A percentile compares a stretch with the other conserved stretches of the same genome.
These are phyloP conservation scores for Kalanchoe fedtschenkoi DNA, from an alignment of 164 flowering plant genomes.

Conservation along the genomic window DNA sequence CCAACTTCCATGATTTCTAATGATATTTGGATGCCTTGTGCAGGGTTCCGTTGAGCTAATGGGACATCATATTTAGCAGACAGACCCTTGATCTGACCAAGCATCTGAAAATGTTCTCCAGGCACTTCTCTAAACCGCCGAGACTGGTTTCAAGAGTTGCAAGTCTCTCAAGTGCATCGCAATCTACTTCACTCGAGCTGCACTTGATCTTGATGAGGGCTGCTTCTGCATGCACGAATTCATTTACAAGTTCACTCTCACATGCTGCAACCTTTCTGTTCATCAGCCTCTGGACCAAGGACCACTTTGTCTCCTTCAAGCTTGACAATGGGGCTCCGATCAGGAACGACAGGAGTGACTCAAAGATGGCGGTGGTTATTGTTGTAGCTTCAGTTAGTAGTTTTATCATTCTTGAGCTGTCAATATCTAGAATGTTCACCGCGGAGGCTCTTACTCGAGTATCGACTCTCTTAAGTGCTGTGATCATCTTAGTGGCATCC, in stretches of 20 bases:
- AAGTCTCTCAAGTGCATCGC: neutral
- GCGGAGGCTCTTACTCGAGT: neutral
- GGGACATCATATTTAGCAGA: neutral
- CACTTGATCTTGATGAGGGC: neutral
- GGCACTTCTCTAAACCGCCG: neutral
- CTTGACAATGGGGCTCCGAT: slow-evolving; percentile 12
- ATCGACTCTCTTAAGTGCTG: slow-evolving; percentile 20
- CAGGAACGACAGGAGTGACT: slow-evolving; percentile 16
- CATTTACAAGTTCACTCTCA: neutral
- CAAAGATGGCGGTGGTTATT: slow-evolving; percentile 16
- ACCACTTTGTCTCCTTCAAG: slow-evolving; percentile 23
- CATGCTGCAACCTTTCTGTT: slow-evolving; percentile 9
- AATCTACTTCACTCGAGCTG: neutral
- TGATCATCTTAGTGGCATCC: slow-evolving; percentile 15
- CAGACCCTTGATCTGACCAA: neutral
- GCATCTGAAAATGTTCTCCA: neutral
- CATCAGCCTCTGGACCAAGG: slow-evolving; percentile 18
- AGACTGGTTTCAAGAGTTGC: neutral
- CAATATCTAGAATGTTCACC: slow-evolving; percentile 11
- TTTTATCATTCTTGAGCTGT: slow-evolving; percentile 13
- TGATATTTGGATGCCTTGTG: no score
- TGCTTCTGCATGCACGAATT: neutral
- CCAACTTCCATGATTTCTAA: neutral
- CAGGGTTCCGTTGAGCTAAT: no score
- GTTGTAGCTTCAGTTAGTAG: slow-evolving; percentile 20